phyloP scores from a whole-genome alignment of 768 basidiomycete genomes.

The Leucocoprinus sp. region DNA sequence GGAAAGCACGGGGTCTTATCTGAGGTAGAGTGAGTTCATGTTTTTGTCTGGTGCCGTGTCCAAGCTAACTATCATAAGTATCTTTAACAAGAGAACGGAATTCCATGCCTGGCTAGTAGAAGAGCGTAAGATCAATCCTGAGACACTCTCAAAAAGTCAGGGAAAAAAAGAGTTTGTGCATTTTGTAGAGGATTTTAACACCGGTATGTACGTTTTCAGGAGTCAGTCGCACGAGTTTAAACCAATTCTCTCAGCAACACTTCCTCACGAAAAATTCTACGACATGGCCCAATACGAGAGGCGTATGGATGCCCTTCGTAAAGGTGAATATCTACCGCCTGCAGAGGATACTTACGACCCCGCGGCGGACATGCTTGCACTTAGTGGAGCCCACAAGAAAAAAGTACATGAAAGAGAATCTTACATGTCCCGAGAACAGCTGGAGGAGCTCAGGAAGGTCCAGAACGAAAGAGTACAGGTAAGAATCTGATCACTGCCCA shows the following conservation, averaged over 20 bases:
- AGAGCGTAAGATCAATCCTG: slow-evolving; percentile 86
- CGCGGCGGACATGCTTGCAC: slow-evolving; percentile 75
- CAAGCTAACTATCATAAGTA: slow-evolving; percentile 32
- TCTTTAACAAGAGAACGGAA: slow-evolving; percentile 77
- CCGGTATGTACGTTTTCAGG: slow-evolving; percentile 37
- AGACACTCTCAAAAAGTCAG: slow-evolving; percentile 79
- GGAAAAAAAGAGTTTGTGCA: slow-evolving; percentile 77
- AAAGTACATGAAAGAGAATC: slow-evolving; percentile 58
- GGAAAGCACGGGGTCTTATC: slow-evolving; percentile 85
- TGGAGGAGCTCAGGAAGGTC: slow-evolving; percentile 73
- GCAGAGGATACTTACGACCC: slow-evolving; percentile 71
- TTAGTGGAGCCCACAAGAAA: slow-evolving; percentile 65
- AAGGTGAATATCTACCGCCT: slow-evolving; percentile 77
- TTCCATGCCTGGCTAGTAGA: slow-evolving; percentile 92
- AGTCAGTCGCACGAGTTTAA: not conserved
- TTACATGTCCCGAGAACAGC: slow-evolving; percentile 70
- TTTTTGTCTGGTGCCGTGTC: not conserved
- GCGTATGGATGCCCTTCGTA: slow-evolving; percentile 76
- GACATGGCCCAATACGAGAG: slow-evolving; percentile 79
- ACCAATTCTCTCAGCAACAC: slow-evolving; percentile 49
- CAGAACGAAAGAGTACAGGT: slow-evolving; percentile 84
- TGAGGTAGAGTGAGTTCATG: slow-evolving; percentile 70
- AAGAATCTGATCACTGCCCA: slow-evolving; percentile 11
- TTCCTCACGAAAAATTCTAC: slow-evolving; percentile 94
- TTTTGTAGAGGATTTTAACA: slow-evolving; percentile 81